Base-by-base conservation (phyloP, 2,329 filamentous ascomycete genomes). In the Furcasterigmium furcatum region DNA sequence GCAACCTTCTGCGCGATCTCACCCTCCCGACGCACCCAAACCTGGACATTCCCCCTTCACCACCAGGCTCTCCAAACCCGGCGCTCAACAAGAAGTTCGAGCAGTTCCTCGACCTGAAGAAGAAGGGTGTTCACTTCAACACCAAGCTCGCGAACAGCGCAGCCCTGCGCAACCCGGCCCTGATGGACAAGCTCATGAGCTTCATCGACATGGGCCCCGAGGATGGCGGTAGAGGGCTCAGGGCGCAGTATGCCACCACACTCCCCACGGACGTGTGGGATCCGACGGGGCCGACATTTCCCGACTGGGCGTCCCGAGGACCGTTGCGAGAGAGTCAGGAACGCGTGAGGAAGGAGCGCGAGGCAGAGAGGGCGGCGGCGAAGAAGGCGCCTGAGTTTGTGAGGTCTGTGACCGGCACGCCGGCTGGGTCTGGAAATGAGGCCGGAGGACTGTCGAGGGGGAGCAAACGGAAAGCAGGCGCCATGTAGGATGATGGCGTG, bases 71-170 rank as follows among this genome's bases (percentile, higher is more conserved):
- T 3, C 79, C 79, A 10, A 67, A 72, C 1, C 59, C 70, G 27
- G 54, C 66, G 35, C 64, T 82, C 12, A 84, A 77, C 42, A 75
- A 78, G 53, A 91, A 89, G 56, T 85, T 92, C 55, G 76, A 81
- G 51, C 80, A 82, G 48, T 92, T 94, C 53, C 76, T 92, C 1
- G 74, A 80, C 38, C 74, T 92, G n/a, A 94, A 94, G 68, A 82
- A 80, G 58, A 80, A 85, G 51, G 84, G 84, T 5, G 74, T 84
- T 14, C 88, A 94, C 65, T 92, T 92, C 73, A 91, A 94, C 62
- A 73, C 82, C 55, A 84, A 86, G 50, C 71, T 94, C 9, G 79
- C 85, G 29, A 74, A 76, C 46, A 87, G 84, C 1, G 67, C 78
- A 1, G 80, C 85, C 8, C 69, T 91, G 47, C 79, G 80, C 43